Percentiles rank a stretch among this genome's conserved stretches.
Evolutionary conservation across 1,139 yeast species (phyloP).

Genomic region (Geotrichum phurueaensis): DNA sequence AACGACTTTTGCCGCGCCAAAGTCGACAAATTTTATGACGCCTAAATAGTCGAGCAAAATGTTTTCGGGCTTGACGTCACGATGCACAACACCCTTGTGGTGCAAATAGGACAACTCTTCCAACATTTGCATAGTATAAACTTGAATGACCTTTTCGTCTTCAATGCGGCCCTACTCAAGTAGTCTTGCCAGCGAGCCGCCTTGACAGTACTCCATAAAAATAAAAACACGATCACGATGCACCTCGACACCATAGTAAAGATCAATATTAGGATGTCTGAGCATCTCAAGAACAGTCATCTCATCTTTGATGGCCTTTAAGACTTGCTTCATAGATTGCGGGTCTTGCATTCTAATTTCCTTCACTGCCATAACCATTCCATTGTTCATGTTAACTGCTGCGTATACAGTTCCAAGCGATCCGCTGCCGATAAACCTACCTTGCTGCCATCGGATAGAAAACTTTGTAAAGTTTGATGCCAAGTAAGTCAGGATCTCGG

Average conservation of each 20-base stretch:
- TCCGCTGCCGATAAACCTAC: constrained; percentile 90
- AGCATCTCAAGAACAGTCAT: constrained; percentile 95
- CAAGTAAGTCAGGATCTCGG: constrained; percentile 76
- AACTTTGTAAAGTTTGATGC: constrained; percentile 89
- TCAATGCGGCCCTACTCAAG: constrained; percentile 89
- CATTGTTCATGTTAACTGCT: constrained; percentile 88
- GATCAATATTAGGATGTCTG: constrained; percentile 93
- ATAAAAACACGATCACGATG: constrained; percentile 93
- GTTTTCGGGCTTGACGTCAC: constrained; percentile 96
- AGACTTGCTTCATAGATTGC: constrained; percentile 76
- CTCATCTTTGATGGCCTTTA: constrained; percentile 87
- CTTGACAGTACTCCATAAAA: constrained; percentile 97
- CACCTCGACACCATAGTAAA: constrained; percentile 94
- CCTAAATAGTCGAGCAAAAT: constrained; percentile 87
- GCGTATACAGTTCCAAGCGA: constrained; percentile 92
- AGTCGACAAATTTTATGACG: constrained; percentile 89
- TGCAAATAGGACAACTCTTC: constrained; percentile 95
- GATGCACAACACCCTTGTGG: constrained; percentile 91
- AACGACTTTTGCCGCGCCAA: constrained; percentile 95
- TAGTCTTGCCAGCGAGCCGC: constrained; percentile 83
- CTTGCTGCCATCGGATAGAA: constrained; percentile 96
- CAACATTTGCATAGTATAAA: constrained; percentile 84
- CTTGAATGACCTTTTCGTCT: constrained; percentile 89
- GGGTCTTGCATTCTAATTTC: constrained; percentile 89
- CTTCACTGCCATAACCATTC: constrained; percentile 95